Evolutionary conservation across 805 yeast genomes (phyloP).

Genomic region (Helenozyma baotianmanensis): DNA sequence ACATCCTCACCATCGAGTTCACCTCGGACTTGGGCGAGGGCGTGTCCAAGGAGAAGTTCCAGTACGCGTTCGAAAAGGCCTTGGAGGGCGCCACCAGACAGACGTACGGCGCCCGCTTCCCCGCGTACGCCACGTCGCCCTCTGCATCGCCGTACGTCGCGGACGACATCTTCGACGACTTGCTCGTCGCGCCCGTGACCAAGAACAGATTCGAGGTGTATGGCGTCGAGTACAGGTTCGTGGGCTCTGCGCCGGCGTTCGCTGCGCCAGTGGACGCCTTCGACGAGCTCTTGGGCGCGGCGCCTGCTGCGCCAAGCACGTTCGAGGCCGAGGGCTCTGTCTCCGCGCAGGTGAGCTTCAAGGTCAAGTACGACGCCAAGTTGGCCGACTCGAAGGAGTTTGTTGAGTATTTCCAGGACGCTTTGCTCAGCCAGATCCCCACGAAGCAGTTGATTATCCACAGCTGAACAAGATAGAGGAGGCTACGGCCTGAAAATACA

Average conservation of each 20-base stretch:
- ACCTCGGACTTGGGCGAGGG: conserved; percentile 24
- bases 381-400: conserved; percentile 33
- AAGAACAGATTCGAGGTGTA: conserved; percentile 32
- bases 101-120: conserved; percentile 32
- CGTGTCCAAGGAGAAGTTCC: conserved; percentile 23
- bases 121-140: conserved; percentile 34
- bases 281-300: conserved; percentile 33
- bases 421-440: conserved; percentile 31
- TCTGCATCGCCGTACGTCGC: conserved; percentile 14
- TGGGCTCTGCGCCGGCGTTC: conserved; percentile 4
- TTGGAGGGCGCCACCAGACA: conserved; percentile 25
- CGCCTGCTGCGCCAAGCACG: conserved; percentile 5
- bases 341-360: conserved; percentile 28
- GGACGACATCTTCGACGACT: conserved; percentile 35
- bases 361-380: conserved; percentile 28
- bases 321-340: conserved; percentile 5
- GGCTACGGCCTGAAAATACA: background rate
- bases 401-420: conserved; percentile 30
- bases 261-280: conserved; percentile 14
- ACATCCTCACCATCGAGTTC: conserved; percentile 23
- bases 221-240: conserved; percentile 24
- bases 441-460: conserved; percentile 17
- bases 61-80: conserved; percentile 27
- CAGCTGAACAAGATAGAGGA: background rate
- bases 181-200: conserved; percentile 32